Percentiles rank a stretch among this genome's conserved stretches.
Conservation (phyloP, 441 rosid genomes). For the Eruca vesicaria region DNA sequence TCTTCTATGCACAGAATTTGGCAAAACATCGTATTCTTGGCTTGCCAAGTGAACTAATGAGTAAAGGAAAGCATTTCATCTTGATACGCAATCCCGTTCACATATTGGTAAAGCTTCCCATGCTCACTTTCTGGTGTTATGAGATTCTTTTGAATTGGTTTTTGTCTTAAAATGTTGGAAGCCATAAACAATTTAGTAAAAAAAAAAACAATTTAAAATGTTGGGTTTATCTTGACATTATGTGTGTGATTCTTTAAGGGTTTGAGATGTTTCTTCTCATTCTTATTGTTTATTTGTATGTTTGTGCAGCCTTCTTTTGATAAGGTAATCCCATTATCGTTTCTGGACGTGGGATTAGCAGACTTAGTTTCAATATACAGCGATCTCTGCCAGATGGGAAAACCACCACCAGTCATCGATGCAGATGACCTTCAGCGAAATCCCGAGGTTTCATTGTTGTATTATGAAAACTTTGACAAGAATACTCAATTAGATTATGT, state of each 20-base stretch:
- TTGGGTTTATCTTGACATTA: neutral
- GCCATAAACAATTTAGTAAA: neutral
- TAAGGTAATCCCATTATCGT: slow-evolving; percentile 58
- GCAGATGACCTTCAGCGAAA: slow-evolving; percentile 69
- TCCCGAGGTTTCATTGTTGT: slow-evolving; percentile 55
- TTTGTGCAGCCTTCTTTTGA: slow-evolving; percentile 63
- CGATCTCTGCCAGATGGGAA: slow-evolving; percentile 72
- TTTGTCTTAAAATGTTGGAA: neutral
- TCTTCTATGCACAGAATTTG: slow-evolving; percentile 46
- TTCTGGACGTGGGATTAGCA: slow-evolving; percentile 67
- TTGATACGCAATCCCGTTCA: slow-evolving; percentile 73
- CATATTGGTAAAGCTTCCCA: slow-evolving; percentile 53
- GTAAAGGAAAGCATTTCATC: slow-evolving; percentile 79
- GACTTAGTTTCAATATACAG: slow-evolving; percentile 70
- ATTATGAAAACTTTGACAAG: neutral
- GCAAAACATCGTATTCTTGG: slow-evolving; percentile 64
- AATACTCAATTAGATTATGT: slow-evolving; percentile 36
- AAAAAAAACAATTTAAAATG: too few relatives aligned
- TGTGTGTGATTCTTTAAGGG: neutral
- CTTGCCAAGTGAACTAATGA: slow-evolving; percentile 63
- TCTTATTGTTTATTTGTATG: slow-evolving; percentile 2
- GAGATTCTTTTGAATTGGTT: neutral
- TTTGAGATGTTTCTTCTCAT: slow-evolving; percentile 5
- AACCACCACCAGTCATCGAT: slow-evolving; percentile 67
- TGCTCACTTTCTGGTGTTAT: neutral